Conservation (phyloP, 192 early-diverging fungal species). For the Coemansia sp. region DNA sequence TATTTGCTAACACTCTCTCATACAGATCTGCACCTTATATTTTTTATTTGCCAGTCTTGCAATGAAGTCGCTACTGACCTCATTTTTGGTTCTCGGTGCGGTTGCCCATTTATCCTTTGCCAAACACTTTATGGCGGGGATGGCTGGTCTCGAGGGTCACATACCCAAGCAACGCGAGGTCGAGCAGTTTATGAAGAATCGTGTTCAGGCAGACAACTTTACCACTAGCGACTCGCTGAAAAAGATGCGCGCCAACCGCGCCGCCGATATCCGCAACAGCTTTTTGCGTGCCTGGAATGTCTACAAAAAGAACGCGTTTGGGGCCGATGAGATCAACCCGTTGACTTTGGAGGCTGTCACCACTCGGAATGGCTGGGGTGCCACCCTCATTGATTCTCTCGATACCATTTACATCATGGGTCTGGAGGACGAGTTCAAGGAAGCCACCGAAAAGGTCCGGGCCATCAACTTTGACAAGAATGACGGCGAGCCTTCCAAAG, state of each 20-base stretch:
- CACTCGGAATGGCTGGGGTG: constrained; percentile 64
- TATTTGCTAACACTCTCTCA: too few species aligned
- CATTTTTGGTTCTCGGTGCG: constrained; percentile 15
- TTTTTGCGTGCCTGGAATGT: constrained; percentile 72
- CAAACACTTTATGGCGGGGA: constrained; percentile 28
- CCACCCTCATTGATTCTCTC: constrained; percentile 88
- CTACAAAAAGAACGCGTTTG: constrained; percentile 73
- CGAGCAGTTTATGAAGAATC: constrained; percentile 14
- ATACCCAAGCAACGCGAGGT: constrained; percentile 28
- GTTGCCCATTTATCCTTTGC: constrained; percentile 6
- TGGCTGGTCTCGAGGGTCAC: constrained; percentile 37
- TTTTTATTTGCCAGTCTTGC: background rate
- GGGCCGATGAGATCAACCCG: constrained; percentile 68
- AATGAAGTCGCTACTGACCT: constrained; percentile 20
- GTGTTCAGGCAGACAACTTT: constrained; percentile 40
- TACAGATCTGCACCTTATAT: too few species aligned
- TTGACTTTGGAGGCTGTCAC: constrained; percentile 46
- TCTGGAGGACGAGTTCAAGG: constrained; percentile 71
- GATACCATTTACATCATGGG: constrained; percentile 87
- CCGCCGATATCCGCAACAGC: constrained; percentile 55
- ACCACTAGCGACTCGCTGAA: constrained; percentile 21
- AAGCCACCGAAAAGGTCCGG: constrained; percentile 68
- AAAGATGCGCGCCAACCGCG: constrained; percentile 52
- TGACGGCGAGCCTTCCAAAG: constrained; percentile 65
- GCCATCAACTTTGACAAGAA: constrained; percentile 64